Evolutionary conservation across 306 rosid species (phyloP).

Genomic region (Rosa persica): DNA sequence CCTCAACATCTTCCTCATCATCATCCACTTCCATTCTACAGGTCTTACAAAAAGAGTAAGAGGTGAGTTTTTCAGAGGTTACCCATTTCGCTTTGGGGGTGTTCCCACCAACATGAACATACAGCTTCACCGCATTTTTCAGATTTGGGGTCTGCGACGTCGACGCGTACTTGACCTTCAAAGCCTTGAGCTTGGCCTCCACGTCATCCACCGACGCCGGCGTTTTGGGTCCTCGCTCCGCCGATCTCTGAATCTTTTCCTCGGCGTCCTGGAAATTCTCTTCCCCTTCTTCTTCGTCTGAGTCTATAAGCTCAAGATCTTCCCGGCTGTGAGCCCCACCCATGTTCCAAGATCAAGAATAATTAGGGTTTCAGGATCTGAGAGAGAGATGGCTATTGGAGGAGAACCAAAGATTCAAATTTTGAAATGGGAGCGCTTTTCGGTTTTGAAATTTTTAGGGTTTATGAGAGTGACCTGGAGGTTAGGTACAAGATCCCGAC

Average conservation of each 20-base stretch:
- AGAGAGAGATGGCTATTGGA: constrained; percentile 8
- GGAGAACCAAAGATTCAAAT: constrained; percentile 54
- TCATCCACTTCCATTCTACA: constrained; percentile 27
- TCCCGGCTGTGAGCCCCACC: constrained; percentile 77
- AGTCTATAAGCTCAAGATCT: constrained; percentile 56
- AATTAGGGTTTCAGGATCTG: neutral
- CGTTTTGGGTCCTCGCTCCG: constrained; percentile 47
- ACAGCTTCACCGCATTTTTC: constrained; percentile 80
- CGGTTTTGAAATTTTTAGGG: neutral
- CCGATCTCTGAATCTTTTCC: constrained; percentile 37
- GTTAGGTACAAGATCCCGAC: neutral
- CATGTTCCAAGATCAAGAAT: constrained; percentile 34
- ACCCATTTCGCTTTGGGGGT: constrained; percentile 91
- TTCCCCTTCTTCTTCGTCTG: constrained; percentile 42
- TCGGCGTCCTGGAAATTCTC: constrained; percentile 54
- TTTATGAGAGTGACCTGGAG: neutral
- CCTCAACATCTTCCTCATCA: constrained; percentile 33
- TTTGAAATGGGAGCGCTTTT: constrained; percentile 48
- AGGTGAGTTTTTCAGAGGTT: constrained; percentile 61
- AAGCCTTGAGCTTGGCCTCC: constrained; percentile 80
- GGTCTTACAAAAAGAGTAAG: constrained; percentile 56
- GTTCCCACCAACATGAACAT: constrained; percentile 72
- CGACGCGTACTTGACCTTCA: constrained; percentile 70
- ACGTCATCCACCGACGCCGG: constrained; percentile 74
- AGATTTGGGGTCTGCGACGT: constrained; percentile 39